These are phyloP conservation scores for Curvularia sp. DNA, from an alignment of 2,329 filamentous ascomycete genomes.

Conservation along the genomic window DNA sequence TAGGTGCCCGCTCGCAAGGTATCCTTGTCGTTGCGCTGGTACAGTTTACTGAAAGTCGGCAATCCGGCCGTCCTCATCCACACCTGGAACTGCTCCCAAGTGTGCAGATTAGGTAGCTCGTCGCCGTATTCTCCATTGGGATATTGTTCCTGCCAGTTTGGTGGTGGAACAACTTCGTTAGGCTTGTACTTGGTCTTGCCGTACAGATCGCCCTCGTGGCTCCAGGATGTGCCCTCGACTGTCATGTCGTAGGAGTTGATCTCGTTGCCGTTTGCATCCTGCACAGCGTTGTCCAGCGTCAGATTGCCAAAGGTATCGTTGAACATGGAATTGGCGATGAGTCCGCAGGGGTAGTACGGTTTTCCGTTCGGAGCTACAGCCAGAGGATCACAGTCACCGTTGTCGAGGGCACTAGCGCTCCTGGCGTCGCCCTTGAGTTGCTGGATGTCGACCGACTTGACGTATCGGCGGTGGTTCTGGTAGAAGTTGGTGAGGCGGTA, in stretches of 20 bases:
- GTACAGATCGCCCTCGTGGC: constrained; percentile 81
- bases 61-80: constrained; percentile 98
- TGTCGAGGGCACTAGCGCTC: constrained; percentile 65
- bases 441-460: constrained; percentile 82
- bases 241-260: constrained; percentile 74
- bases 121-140: constrained; percentile 70
- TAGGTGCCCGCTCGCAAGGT: constrained; percentile 76
- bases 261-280: constrained; percentile 45
- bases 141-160: constrained; percentile 80
- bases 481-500: constrained; percentile 98
- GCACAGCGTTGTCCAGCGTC: constrained; percentile 62
- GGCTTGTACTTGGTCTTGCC: constrained; percentile 70
- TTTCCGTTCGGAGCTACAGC: constrained; percentile 53
- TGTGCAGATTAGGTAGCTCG: constrained; percentile 73
- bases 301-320: constrained; percentile 86
- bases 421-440: constrained; percentile 80
- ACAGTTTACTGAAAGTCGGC: constrained; percentile 93
- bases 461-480: constrained; percentile 97
- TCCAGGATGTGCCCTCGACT: constrained; percentile 82
- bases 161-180: constrained; percentile 76
- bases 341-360: constrained; percentile 90
- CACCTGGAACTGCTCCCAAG: constrained; percentile 88
- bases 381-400: constrained; percentile 79
- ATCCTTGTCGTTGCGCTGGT: constrained; percentile 77
- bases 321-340: constrained; percentile 97